phyloP scores from a whole-genome alignment of 176 grass and related monocot genomes.

The Coix lacrymajobi region DNA sequence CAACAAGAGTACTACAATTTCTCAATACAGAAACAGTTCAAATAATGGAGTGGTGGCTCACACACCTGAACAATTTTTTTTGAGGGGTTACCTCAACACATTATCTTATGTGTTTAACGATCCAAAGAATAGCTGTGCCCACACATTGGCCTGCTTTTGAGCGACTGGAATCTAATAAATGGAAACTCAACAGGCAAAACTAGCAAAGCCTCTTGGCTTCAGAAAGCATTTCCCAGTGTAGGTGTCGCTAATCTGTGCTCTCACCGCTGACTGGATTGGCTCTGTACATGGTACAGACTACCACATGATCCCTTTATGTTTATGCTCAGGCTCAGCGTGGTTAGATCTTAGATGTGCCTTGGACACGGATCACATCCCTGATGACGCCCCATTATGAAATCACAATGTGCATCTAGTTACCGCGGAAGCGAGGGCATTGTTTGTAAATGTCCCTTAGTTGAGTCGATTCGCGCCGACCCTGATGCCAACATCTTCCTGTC shows the following conservation, averaged over 20 bases:
- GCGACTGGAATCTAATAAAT: constrained; percentile 20
- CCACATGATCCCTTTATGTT: neutral
- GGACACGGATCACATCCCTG: neutral
- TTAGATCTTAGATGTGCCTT: constrained; percentile 8
- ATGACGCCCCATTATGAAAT: neutral
- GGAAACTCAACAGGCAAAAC: constrained; percentile 19
- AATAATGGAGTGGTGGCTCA: neutral
- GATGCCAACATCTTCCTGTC: constrained; percentile 49
- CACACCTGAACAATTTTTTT: neutral
- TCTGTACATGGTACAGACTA: neutral
- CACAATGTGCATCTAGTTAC: neutral
- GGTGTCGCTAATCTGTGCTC: neutral
- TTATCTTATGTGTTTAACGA: neutral
- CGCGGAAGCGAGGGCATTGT: constrained; percentile 37
- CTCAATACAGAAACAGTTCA: neutral
- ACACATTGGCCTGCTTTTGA: neutral
- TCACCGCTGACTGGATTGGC: constrained; percentile 14
- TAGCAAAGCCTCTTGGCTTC: neutral
- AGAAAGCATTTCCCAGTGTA: constrained; percentile 9
- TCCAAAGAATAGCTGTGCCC: constrained; percentile 10
- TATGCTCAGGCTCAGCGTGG: constrained; percentile 1
- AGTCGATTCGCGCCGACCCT: constrained; percentile 26
- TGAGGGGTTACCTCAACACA: neutral
- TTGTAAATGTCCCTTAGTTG: constrained; percentile 16
- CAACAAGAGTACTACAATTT: neutral